Evolutionary conservation across 148 eudicot genomes (phyloP).

Genomic region (Vaccinium myrtillus): DNA sequence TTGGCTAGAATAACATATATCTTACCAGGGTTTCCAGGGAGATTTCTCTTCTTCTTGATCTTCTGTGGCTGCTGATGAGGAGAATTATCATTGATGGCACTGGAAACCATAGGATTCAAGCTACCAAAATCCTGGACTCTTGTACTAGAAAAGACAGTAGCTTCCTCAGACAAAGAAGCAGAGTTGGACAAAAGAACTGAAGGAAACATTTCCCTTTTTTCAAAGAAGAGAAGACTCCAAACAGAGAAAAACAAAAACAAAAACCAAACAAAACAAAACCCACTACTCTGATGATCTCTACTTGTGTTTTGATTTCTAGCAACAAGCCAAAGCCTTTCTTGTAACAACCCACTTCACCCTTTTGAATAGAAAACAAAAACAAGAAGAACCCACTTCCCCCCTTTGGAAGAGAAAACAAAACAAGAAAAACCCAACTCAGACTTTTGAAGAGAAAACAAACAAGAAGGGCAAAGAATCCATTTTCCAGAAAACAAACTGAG

Average conservation of each 20-base stretch:
- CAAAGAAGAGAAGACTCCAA: conserved; percentile 35
- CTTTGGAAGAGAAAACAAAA: conserved; percentile 5
- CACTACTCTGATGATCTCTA: conserved; percentile 27
- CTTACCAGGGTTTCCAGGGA: conserved; percentile 89
- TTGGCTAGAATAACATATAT: background rate
- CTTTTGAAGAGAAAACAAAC: conserved; percentile 7
- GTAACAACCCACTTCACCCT: conserved; percentile 9
- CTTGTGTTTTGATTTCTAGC: conserved; percentile 15
- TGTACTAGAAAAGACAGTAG: conserved; percentile 30
- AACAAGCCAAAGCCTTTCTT: background rate
- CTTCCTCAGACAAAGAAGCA: conserved; percentile 63
- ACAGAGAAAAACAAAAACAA: conserved; percentile 36
- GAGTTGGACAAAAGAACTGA: conserved; percentile 54
- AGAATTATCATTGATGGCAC: background rate
- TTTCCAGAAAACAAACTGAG: background rate
- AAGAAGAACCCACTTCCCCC: background rate
- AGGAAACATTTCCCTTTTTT: conserved; percentile 49
- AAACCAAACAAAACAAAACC: background rate
- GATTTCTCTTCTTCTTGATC: conserved; percentile 85
- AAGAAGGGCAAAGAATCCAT: background rate
- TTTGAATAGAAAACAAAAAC: conserved; percentile 14
- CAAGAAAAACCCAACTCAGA: background rate
- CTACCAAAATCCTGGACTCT: conserved; percentile 36
- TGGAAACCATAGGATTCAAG: conserved; percentile 46
- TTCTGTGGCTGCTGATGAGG: conserved; percentile 43